These are phyloP conservation scores for Crucibulum laeve DNA, from an alignment of 768 basidiomycete species.

Conservation along the genomic window DNA sequence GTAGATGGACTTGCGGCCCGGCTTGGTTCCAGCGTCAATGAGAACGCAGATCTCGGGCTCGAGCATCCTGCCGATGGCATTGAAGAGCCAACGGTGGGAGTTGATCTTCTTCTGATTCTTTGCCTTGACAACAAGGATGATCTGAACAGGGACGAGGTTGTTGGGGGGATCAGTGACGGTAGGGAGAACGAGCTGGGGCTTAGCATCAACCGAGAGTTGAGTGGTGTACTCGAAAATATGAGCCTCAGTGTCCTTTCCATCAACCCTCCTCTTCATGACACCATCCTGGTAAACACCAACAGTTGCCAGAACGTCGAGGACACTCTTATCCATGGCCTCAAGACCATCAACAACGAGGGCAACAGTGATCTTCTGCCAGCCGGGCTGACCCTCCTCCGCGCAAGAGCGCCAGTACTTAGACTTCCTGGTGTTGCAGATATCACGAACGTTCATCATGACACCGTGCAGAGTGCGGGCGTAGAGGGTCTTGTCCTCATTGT, in stretches of 20 bases:
- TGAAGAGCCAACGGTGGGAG: constrained; percentile 94
- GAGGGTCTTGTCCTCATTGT: constrained; percentile 82
- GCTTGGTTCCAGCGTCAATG: constrained; percentile 94
- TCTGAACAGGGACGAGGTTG: constrained; percentile 89
- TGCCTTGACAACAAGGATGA: constrained; percentile 88
- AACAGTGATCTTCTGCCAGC: constrained; percentile 84
- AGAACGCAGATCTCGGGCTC: constrained; percentile 89
- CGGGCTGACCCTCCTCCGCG: constrained; percentile 72
- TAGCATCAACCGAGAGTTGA: constrained; percentile 87
- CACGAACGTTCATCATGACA: constrained; percentile 91
- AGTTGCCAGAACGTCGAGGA: constrained; percentile 78
- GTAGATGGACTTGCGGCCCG: constrained; percentile 93
- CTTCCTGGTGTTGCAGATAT: constrained; percentile 90
- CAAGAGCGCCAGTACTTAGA: constrained; percentile 80
- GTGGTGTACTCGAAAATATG: constrained; percentile 98
- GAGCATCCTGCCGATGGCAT: constrained; percentile 81
- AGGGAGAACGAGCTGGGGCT: constrained; percentile 87
- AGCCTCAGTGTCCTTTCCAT: constrained; percentile 80
- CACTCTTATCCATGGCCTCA: constrained; percentile 87
- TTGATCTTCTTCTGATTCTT: constrained; percentile 97
- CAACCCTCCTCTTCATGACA: constrained; percentile 84
- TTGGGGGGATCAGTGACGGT: constrained; percentile 85
- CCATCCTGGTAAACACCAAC: constrained; percentile 88
- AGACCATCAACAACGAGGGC: constrained; percentile 85
- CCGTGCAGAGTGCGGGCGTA: constrained; percentile 85